Conservation (phyloP, 768 basidiomycete species). For the Tricholomella constricta region DNA sequence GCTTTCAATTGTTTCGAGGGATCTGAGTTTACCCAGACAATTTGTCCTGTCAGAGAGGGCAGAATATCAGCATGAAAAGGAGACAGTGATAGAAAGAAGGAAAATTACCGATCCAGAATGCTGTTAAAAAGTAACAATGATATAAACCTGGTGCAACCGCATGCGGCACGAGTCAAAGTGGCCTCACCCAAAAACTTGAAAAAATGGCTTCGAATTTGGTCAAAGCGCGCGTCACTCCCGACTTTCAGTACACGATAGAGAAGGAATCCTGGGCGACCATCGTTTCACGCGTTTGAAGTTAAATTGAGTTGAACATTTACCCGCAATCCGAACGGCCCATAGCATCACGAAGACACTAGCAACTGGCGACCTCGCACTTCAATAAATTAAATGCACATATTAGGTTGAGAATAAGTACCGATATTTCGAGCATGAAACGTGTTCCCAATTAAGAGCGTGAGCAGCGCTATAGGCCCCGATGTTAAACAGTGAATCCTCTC, state of each 20-base stretch:
- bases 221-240: constrained; percentile 67
- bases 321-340: constrained; percentile 63
- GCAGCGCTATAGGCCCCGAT: constrained; percentile 41
- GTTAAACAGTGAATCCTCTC: neutral
- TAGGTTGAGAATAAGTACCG: constrained; percentile 26
- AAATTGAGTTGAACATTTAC: too few relatives aligned
- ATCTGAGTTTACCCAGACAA: constrained; percentile 52
- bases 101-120: constrained; percentile 6
- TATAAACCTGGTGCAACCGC: neutral
- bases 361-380: constrained; percentile 27
- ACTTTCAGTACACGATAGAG: constrained; percentile 70
- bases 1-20: neutral
- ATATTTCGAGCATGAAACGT: constrained; percentile 63
- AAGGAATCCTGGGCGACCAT: constrained; percentile 66
- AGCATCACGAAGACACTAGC: constrained; percentile 62
- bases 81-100: neutral
- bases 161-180: neutral
- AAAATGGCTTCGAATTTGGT: constrained; percentile 65
- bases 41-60: constrained; percentile 43
- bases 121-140: neutral
- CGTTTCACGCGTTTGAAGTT: too few relatives aligned
- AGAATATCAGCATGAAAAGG: neutral
- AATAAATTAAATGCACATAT: constrained; percentile 30
- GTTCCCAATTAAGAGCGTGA: constrained; percentile 63
- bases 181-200: constrained; percentile 59